Conservation (phyloP, 495 filamentous ascomycete genomes). For the Neurospora tetrasperma region DNA sequence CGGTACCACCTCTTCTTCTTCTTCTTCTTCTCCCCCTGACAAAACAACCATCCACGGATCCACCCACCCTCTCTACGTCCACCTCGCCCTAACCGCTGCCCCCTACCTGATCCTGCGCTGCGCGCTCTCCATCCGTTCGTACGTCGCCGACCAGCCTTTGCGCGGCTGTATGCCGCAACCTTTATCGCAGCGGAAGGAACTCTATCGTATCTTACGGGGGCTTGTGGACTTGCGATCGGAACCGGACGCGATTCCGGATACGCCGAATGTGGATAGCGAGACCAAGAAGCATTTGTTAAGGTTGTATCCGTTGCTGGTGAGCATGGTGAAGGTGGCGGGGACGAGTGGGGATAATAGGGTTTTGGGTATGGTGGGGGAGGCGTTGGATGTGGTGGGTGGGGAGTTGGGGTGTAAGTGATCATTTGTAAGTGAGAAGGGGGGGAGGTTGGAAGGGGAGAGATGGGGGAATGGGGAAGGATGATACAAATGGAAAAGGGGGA, state of each 20-base stretch:
- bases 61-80: slow-evolving; percentile 29
- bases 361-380: slow-evolving; percentile 42
- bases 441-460: too few relatives aligned
- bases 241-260: slow-evolving; percentile 59
- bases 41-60: not conserved
- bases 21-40: too few relatives aligned
- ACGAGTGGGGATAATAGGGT: slow-evolving; percentile 53
- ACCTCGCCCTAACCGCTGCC: slow-evolving; percentile 65
- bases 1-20: too few relatives aligned
- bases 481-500: too few relatives aligned
- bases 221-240: slow-evolving; percentile 60
- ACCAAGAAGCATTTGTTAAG: slow-evolving; percentile 62
- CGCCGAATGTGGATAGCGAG: slow-evolving; percentile 43
- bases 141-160: slow-evolving; percentile 86
- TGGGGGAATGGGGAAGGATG: too few relatives aligned
- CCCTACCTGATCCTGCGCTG: slow-evolving; percentile 78
- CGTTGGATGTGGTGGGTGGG: slow-evolving; percentile 55
- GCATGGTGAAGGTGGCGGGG: slow-evolving; percentile 57
- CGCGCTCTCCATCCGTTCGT: slow-evolving; percentile 66
- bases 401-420: slow-evolving; percentile 45
- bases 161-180: slow-evolving; percentile 90
- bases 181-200: slow-evolving; percentile 63
- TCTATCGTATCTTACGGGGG: slow-evolving; percentile 57
- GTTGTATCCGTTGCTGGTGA: slow-evolving; percentile 71
- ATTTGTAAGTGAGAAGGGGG: not conserved